phyloP scores from a whole-genome alignment of 805 yeast species.

The Teunomyces lycoperdinae region DNA sequence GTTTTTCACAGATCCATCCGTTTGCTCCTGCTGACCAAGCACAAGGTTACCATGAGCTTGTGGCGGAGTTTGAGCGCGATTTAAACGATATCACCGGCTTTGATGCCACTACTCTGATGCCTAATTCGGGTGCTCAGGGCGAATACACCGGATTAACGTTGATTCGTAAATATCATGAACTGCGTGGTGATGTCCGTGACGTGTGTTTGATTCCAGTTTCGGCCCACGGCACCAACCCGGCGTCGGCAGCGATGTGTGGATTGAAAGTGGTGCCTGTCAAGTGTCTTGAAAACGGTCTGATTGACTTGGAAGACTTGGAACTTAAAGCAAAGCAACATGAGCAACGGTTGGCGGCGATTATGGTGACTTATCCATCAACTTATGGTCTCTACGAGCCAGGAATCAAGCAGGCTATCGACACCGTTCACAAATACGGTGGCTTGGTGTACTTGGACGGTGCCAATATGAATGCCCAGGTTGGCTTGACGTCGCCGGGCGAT shows the following conservation, averaged over 20 bases:
- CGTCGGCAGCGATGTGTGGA: constrained; percentile 97
- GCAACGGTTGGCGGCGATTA: constrained; percentile 77
- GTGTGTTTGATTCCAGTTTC: constrained; percentile 93
- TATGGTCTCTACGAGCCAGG: constrained; percentile 96
- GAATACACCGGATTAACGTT: constrained; percentile 93
- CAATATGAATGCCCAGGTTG: constrained; percentile 99
- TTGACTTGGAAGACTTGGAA: constrained; percentile 74
- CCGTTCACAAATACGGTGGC: constrained; percentile 84
- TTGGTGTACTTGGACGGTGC: constrained; percentile 98
- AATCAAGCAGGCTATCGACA: constrained; percentile 78
- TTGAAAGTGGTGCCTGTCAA: constrained; percentile 90
- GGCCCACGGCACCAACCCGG: constrained; percentile 99
- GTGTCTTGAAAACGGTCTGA: constrained; percentile 80
- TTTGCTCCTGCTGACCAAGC: constrained; percentile 90
- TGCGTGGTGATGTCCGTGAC: constrained; percentile 72
- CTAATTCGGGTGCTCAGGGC: constrained; percentile 98
- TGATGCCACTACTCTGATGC: constrained; percentile 86
- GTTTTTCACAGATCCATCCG: constrained; percentile 85
- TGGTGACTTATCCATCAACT: constrained; percentile 98
- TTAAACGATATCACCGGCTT: constrained; percentile 92
- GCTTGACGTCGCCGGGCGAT: constrained; percentile 95
- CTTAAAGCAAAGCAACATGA: constrained; percentile 69
- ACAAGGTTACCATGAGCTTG: constrained; percentile 75
- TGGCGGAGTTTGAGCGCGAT: constrained; percentile 76
- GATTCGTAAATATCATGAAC: constrained; percentile 71